These are phyloP conservation scores for Arachnomyces sp. DNA, from an alignment of 2,329 filamentous ascomycete genomes.

Conservation along the genomic window DNA sequence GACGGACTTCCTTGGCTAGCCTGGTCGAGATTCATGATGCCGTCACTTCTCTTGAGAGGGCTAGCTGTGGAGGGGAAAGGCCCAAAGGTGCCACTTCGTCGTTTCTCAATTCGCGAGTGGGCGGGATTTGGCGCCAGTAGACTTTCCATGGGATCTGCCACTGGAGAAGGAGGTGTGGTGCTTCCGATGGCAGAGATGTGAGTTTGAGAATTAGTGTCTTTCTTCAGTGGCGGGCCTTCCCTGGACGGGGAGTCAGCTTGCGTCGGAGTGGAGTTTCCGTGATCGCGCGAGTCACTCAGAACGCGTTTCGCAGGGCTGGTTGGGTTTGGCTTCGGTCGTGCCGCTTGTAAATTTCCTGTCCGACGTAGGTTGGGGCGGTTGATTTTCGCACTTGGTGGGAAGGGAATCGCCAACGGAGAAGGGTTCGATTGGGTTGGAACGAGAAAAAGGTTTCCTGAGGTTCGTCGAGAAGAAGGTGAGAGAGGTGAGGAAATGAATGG, in stretches of 20 bases:
- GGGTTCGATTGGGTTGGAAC: slow-evolving; percentile 36
- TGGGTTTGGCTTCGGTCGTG: slow-evolving; percentile 60
- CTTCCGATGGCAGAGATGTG: not conserved
- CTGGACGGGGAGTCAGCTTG: slow-evolving; percentile 15
- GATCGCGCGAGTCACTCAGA: slow-evolving; percentile 60
- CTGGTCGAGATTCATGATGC: slow-evolving; percentile 78
- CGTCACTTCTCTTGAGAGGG: slow-evolving; percentile 85
- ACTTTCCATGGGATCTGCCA: slow-evolving; percentile 13
- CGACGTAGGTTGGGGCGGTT: slow-evolving; percentile 37
- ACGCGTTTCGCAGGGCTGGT: slow-evolving; percentile 75
- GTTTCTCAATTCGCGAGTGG: slow-evolving; percentile 42
- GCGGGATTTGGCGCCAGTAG: slow-evolving; percentile 28
- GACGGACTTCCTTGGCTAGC: slow-evolving; percentile 72
- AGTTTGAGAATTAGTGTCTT: slow-evolving; percentile 12
- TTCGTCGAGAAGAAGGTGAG: slow-evolving; percentile 47
- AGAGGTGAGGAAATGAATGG: slow-evolving; percentile 45
- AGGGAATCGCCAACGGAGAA: slow-evolving; percentile 54
- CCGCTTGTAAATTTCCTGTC: slow-evolving; percentile 21
- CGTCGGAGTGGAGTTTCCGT: slow-evolving; percentile 56
- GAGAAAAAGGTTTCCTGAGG: slow-evolving; percentile 46
- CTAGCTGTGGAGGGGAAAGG: slow-evolving; percentile 57
- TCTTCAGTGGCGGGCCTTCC: too few relatives aligned
- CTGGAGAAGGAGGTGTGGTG: not conserved
- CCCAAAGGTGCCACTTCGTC: slow-evolving; percentile 38
- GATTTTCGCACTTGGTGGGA: slow-evolving; percentile 59